These are phyloP conservation scores for Poronia punctata DNA, from an alignment of 495 filamentous ascomycete genomes.

Conservation along the genomic window DNA sequence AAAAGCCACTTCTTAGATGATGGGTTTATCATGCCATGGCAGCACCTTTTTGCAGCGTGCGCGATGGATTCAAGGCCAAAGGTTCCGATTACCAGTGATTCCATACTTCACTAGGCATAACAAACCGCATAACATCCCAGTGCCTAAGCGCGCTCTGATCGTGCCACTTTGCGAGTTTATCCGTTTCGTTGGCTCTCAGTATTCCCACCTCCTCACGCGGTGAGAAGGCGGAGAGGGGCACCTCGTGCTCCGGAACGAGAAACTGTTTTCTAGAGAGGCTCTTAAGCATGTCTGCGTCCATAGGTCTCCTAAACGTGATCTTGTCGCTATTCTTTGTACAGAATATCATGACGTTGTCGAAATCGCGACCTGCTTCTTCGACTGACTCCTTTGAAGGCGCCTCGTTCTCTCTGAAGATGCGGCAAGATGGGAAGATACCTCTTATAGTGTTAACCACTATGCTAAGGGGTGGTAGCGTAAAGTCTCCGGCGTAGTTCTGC, in stretches of 20 bases:
- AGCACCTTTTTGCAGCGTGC: too few relatives aligned
- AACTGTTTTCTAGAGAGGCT: conserved; percentile 61
- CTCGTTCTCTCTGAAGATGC: conserved; percentile 69
- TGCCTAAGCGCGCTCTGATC: conserved; percentile 69
- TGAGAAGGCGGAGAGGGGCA: conserved; percentile 48
- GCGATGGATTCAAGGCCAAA: too few relatives aligned
- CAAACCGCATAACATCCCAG: conserved; percentile 85
- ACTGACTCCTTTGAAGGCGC: conserved; percentile 38
- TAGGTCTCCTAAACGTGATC: conserved; percentile 63
- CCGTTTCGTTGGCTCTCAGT: conserved; percentile 50
- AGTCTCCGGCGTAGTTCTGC: conserved; percentile 95
- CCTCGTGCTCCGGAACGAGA: conserved; percentile 67
- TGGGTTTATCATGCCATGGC: too few relatives aligned
- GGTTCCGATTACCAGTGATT: conserved; percentile 67
- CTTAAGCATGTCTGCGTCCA: conserved; percentile 59
- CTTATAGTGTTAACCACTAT: conserved; percentile 67
- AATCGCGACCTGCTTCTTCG: conserved; percentile 49
- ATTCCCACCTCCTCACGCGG: conserved; percentile 34
- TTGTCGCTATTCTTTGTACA: conserved; percentile 46
- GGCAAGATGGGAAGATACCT: conserved; percentile 68
- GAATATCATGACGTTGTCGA: conserved; percentile 85
- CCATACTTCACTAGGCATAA: conserved; percentile 75
- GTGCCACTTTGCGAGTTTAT: conserved; percentile 61
- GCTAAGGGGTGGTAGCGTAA: conserved; percentile 61
- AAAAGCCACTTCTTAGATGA: too few relatives aligned